Base-by-base conservation (phyloP, 345 rosid species). In the Balakata baccata region DNA sequence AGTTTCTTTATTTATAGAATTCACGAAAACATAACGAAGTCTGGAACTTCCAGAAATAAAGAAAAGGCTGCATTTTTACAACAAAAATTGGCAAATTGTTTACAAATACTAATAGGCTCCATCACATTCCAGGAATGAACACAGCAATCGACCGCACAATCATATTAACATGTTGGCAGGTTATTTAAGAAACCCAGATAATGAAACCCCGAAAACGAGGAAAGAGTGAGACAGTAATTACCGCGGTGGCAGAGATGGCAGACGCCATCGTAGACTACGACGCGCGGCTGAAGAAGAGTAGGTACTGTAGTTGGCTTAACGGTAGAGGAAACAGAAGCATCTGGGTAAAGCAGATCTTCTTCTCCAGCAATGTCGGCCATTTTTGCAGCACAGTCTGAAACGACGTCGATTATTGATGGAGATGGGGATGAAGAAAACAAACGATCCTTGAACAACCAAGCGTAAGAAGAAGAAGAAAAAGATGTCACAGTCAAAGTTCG, bases 201-300 rank as follows among this genome's bases (percentile, higher is more conserved):
- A 64, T 18, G 12, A 39, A 37, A n/a, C 25, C 37, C 3, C 2
- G 38, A 34, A 68, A 37, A 68, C 17, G 14, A 43, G 23, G 38
- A 11, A 69, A 41, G 8, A 20, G 46, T 4, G 3, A 29, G 34
- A 29, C 1, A 39, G 16, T 11, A 18, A 18, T 52, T 79, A 94
- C 98, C 97, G 86, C 89, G 76, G 81, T 94, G 97, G 85, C 98
- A 94, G 85, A 94, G 98, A 84, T 85, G 97, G 79, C 98, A 94
- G 79, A 94, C 97, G 37, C 98, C 97, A 79, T 94, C 98, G 74
- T 90, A 94, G 64, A 94, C 80, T 46, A 90, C 97, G 74, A 92
- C 34, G 51, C 98, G 86, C 37, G 98, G 98, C 88, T 94, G 95
- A 34, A 94, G 94, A 69, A 86, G 66, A 56, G 80, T 68, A 65